Evolutionary conservation across 441 rosid species (phyloP), one percentile per base, ranked within the genome.

Genomic region (Dalechampia spathulata): DNA sequence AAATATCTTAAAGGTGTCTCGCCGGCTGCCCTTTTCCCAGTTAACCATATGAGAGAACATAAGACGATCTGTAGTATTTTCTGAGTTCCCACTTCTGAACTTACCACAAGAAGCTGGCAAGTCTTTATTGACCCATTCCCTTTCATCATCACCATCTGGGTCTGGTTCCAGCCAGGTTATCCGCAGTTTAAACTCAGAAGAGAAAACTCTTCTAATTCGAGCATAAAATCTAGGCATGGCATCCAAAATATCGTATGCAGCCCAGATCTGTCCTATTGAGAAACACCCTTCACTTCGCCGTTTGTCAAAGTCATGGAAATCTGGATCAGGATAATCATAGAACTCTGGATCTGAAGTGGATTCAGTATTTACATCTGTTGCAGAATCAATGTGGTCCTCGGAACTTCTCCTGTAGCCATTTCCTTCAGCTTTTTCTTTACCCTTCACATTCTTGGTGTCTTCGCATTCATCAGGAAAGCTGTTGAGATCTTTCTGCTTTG

Each of bases 211-310:
- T 67, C 60, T 77, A 60, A 86, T 75, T 40, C 48, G 78, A 68
- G 80, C 94, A 63, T 86, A 86, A 66, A 72, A 79, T 61, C 94
- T 75, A 52, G 94, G 94, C 90, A 83, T 81, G 22, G 72, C 81
- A 67, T 81, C 94, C 50, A 52, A 12, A 22, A 65, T 50, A 57
- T 83, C 90, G 57, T 77, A 83, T 46, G 50, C 37, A 50, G 94
- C 87, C 94, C 90, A 83, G 26, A 64, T 65, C 72, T 83, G 85
- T 38, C 82, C 85, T 6, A 22, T 72, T 6, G 62, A 49, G 60
- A 83, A 83, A 59, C 81, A 69, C 19, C 44, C 72, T 46, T 67
- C 74, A 49, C 49, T 42, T 69, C 79, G 65, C 42, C 47, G 65
- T 42, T 71, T 64, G 34, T 75, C 81, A 39, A 85, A 85, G 67